Base-by-base conservation (phyloP, 2,329 filamentous ascomycete species). In the Cladosporium cucumerinum region DNA sequence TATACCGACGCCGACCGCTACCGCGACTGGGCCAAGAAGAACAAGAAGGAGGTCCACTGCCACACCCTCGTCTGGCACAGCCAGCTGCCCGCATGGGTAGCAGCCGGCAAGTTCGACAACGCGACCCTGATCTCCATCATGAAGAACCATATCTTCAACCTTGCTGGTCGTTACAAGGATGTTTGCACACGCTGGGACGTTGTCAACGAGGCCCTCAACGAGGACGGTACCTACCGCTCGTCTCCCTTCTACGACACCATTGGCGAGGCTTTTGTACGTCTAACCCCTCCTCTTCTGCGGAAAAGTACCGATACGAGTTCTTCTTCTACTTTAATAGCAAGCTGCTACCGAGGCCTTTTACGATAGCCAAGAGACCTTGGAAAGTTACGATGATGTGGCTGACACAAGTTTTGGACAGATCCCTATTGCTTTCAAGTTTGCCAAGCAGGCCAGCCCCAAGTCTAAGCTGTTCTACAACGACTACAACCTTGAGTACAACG, bases 61-160 rank as follows among this genome's bases (percentile, higher is more conserved):
- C 78, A 80, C 66, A 79, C 69, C 10, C 70, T 79, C 5, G 77
- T 80, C 3, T 81, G 79, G 79, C 73, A 80, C 69, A 75, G 70
- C 46, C 78, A 79, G 57, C 71, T 80, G 16, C 78, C 78, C 0
- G 65, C 61, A 16, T 81, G 78, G 77, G 75, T 79, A 0, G 72
- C 72, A 1, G 68, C 70, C 11, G 77, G 77, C 43, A 71, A 72
- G 7, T 73, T 71, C 51, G 73, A 78, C 68, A 79, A 80, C 66
- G 73, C 75, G 6, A 80, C 78, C 1, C 69, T 80, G 5, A 77
- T 79, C 57, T 65, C 71, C 32, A 75, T 80, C 63, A 76, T 80
- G 73, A 70, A 76, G 67, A 76, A 79, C 65, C 79, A 81, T 68
- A 78, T 80, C 69, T 76, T 76, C 49, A 74, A 72, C 1, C 66